Evolutionary conservation across 306 rosid species (phyloP).

Genomic region (Psophocarpus tetragonolobus): DNA sequence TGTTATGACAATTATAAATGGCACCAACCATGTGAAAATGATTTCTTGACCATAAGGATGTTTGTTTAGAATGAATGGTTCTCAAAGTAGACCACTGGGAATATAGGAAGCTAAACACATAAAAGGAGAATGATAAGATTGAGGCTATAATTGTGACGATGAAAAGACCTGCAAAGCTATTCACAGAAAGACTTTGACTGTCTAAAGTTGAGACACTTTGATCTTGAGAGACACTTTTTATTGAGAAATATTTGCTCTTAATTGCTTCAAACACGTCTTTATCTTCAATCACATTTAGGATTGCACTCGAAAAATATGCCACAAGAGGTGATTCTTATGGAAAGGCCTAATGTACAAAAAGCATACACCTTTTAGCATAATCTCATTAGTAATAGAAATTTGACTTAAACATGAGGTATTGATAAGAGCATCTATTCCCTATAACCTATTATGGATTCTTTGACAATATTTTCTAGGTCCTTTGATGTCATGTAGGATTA

Average conservation of each 20-base stretch:
- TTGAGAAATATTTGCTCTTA: slow-evolving; percentile 22
- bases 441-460: no score
- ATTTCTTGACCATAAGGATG: background rate
- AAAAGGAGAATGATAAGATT: background rate
- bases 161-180: slow-evolving; percentile 48
- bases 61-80: background rate
- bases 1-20: no score
- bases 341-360: slow-evolving; percentile 46
- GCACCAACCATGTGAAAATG: no score
- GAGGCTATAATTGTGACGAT: slow-evolving; percentile 28
- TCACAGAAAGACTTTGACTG: slow-evolving; percentile 31
- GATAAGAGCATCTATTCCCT: no score
- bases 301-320: slow-evolving; percentile 48
- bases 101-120: background rate
- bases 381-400: no score
- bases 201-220: slow-evolving; percentile 17
- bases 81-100: slow-evolving; percentile 14
- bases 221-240: background rate
- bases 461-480: no score
- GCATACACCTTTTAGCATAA: background rate
- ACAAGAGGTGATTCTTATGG: slow-evolving; percentile 42
- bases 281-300: slow-evolving; percentile 45
- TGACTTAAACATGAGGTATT: no score
- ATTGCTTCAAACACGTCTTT: slow-evolving; percentile 17
- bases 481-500: no score